Conservation (phyloP, 345 rosid genomes). For the Salix arbutifolia region DNA sequence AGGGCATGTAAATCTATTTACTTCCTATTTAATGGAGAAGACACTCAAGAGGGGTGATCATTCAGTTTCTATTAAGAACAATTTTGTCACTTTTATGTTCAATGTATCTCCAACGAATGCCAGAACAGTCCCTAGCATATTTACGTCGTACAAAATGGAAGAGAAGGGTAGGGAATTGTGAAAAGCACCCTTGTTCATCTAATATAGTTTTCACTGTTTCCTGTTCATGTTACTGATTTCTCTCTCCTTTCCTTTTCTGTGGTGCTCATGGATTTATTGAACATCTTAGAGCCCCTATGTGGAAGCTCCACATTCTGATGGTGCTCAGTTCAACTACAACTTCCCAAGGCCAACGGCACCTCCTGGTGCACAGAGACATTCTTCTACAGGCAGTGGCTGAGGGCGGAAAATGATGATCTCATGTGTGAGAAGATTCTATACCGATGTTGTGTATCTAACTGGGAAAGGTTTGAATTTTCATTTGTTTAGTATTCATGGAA, state of each 20-base stretch:
- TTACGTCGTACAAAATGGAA: neutral
- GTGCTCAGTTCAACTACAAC: slow-evolving; percentile 29
- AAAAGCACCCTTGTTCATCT: neutral
- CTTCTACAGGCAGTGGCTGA: slow-evolving; percentile 39
- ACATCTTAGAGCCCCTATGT: slow-evolving; percentile 61
- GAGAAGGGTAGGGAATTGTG: neutral
- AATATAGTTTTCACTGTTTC: neutral
- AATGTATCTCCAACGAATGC: neutral
- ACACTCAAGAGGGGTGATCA: too few relatives aligned
- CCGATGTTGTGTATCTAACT: neutral
- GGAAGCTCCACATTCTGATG: slow-evolving; percentile 58
- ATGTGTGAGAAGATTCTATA: slow-evolving; percentile 7
- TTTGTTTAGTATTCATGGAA: slow-evolving; percentile 10
- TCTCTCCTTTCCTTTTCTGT: neutral
- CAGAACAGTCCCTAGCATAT: neutral
- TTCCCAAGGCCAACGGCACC: slow-evolving; percentile 78
- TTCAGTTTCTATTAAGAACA: too few relatives aligned
- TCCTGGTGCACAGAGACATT: slow-evolving; percentile 64
- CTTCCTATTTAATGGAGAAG: too few relatives aligned
- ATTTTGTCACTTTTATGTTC: neutral
- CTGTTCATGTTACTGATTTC: neutral
- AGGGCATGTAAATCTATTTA: too few relatives aligned
- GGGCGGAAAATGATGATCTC: slow-evolving; percentile 14
- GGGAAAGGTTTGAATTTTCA: slow-evolving; percentile 2
- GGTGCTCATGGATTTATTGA: neutral